Evolutionary conservation across 1,284 basidiomycete genomes (phyloP), one percentile per base, ranked within the genome.

Genomic region (Fistulinella cinereoalba): DNA sequence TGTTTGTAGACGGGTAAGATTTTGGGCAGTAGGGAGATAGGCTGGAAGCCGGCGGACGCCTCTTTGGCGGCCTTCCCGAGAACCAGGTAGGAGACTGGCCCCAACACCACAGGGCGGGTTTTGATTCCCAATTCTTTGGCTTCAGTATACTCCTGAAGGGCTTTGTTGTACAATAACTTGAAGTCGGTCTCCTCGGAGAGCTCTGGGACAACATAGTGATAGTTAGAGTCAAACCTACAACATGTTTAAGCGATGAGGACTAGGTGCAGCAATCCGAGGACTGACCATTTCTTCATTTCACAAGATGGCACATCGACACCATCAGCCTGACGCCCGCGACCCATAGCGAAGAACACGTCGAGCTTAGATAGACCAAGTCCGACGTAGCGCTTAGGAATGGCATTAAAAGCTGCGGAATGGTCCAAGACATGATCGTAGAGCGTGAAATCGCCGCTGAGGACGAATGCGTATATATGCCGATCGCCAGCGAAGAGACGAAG

Each of bases 391-490:
- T 92, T 85, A 58, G 97, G 97, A 67, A 99, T 92, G 62, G 90
- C 93, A 71, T 97, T 97, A 81, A 99, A 97, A 49, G 91, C 88
- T 63, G 88, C 85, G 56, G 94, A 96, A 73, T 96, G 92, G 75
- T 99, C 97, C 62, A 99, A 88, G 65, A 99, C 92, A 71, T 97
- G 94, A 75, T 99, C 97, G 72, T 99, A 99, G 58, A 99, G 85
- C 37, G 96, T 90, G 74, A 98, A 99, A 67, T 98, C 96, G 66
- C 95, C 95, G 64, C 94, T 97, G 62, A 58, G 51, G 33, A 53
- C 52, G 51, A 40, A 58, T 59, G 46, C 61, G 60, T 50, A 51
- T 47, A 57, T 42, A 18, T 27, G 25, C 8, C 12, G 7, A 44
- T n/a, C 51, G 46, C 15, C 45, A 55, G 43, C 23, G 12, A 32